A percentile compares a stretch with the other conserved stretches of the same genome.
These are phyloP conservation scores for Trichoderma virens DNA, from an alignment of 495 filamentous ascomycete species.

Conservation along the genomic window DNA sequence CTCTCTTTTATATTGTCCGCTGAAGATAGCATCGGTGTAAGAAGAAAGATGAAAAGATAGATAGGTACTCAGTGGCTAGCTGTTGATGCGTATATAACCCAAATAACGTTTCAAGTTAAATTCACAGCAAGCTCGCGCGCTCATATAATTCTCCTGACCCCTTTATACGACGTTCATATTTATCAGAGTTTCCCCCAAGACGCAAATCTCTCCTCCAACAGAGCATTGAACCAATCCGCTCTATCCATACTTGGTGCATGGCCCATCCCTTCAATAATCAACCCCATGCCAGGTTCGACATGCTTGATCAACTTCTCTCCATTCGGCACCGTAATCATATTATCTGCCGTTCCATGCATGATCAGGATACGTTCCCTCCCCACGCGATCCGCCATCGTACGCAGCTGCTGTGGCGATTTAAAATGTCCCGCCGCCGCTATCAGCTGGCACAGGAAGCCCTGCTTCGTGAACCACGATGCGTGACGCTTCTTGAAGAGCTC, in stretches of 20 bases:
- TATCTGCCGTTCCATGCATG: slow-evolving; percentile 64
- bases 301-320: slow-evolving; percentile 49
- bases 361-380: slow-evolving; percentile 66
- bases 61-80: background rate
- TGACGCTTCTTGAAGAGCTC: slow-evolving; percentile 61
- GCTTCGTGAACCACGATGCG: slow-evolving; percentile 44
- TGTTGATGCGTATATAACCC: background rate
- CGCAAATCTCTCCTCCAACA: slow-evolving; percentile 45
- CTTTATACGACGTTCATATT: too few relatives aligned
- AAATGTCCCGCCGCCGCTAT: slow-evolving; percentile 75
- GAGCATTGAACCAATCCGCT: slow-evolving; percentile 48
- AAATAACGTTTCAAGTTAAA: too few relatives aligned
- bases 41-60: background rate
- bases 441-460: slow-evolving; percentile 67
- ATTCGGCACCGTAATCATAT: slow-evolving; percentile 65
- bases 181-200: background rate
- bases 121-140: too few relatives aligned
- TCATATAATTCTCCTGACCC: too few relatives aligned
- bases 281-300: slow-evolving; percentile 38
- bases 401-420: slow-evolving; percentile 57
- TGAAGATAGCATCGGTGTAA: background rate
- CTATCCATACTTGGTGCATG: slow-evolving; percentile 63
- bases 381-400: slow-evolving; percentile 52
- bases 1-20: background rate
- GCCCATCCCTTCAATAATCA: slow-evolving; percentile 56